phyloP scores from a whole-genome alignment of 352 stramenopile genomes.

The Phytophthora pseudosyringae region DNA sequence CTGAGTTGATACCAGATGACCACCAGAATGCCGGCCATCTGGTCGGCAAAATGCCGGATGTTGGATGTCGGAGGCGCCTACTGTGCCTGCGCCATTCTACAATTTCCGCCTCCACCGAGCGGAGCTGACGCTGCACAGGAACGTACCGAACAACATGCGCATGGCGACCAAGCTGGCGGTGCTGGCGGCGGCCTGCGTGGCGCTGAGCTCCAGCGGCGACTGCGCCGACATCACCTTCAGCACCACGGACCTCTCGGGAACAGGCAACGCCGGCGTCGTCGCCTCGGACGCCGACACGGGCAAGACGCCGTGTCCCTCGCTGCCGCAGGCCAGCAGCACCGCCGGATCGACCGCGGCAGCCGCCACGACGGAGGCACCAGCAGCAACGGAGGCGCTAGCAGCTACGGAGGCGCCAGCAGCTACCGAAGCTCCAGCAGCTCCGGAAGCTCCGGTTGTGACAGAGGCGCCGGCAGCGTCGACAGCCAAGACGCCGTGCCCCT shows the following conservation, averaged over 20 bases:
- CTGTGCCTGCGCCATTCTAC: slow-evolving; percentile 9
- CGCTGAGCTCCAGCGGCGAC: slow-evolving; percentile 17
- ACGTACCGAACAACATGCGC: slow-evolving; percentile 26
- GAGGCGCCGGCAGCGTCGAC: slow-evolving; percentile 13
- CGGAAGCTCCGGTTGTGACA: slow-evolving; percentile 12
- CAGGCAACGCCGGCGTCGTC: slow-evolving; percentile 27
- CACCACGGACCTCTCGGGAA: slow-evolving; percentile 28
- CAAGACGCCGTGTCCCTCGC: slow-evolving; percentile 36
- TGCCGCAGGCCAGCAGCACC: slow-evolving; percentile 19
- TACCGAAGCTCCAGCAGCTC: not conserved
- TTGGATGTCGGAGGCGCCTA: not conserved
- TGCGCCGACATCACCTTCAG: slow-evolving; percentile 31
- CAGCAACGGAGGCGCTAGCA: slow-evolving; percentile 7
- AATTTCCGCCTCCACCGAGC: slow-evolving; percentile 14
- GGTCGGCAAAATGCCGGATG: slow-evolving; percentile 16
- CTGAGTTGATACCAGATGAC: slow-evolving; percentile 1
- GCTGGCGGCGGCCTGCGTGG: slow-evolving; percentile 22
- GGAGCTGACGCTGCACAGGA: slow-evolving; percentile 15
- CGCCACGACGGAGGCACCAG: not conserved
- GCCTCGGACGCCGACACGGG: slow-evolving; percentile 28
- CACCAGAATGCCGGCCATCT: slow-evolving; percentile 30
- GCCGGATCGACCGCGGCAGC: not conserved
- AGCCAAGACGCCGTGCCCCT: slow-evolving; percentile 39
- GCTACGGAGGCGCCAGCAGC: slow-evolving; percentile 2
- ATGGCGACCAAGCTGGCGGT: slow-evolving; percentile 29